These are phyloP conservation scores for Corymbia maculata DNA, from an alignment of 345 rosid genomes.

Conservation along the genomic window DNA sequence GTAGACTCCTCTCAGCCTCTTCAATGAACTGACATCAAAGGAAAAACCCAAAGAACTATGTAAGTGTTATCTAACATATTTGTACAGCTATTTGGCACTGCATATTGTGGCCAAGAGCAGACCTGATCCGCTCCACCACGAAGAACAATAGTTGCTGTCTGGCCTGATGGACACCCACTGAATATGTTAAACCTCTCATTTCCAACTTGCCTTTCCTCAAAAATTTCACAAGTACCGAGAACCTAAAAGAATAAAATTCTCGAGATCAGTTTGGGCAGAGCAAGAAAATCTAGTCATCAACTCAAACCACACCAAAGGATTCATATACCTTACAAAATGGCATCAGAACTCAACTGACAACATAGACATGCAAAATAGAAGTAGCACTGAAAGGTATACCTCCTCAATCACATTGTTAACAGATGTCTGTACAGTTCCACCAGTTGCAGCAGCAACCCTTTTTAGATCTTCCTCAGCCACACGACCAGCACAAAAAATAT, in stretches of 20 bases:
- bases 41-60: background rate
- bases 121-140: conserved; percentile 99
- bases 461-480: conserved; percentile 91
- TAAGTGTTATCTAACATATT: background rate
- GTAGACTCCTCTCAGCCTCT: conserved; percentile 99
- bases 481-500: conserved; percentile 99
- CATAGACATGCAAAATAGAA: background rate
- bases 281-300: background rate
- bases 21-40: conserved; percentile 69
- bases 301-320: background rate
- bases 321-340: background rate
- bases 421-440: conserved; percentile 95
- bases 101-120: conserved; percentile 2
- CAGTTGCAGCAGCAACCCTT: conserved; percentile 94
- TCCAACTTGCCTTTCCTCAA: conserved; percentile 98
- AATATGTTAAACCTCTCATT: conserved; percentile 96
- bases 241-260: conserved; percentile 40
- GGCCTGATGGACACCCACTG: conserved; percentile 95
- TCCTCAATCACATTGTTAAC: conserved; percentile 88
- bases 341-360: background rate
- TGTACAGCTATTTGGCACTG: background rate
- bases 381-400: conserved; percentile 18
- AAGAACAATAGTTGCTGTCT: conserved; percentile 93
- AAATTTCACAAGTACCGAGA: conserved; percentile 91
- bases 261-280: background rate